These are phyloP conservation scores for Sonneratia caseolaris DNA, from an alignment of 345 rosid species.

Conservation along the genomic window DNA sequence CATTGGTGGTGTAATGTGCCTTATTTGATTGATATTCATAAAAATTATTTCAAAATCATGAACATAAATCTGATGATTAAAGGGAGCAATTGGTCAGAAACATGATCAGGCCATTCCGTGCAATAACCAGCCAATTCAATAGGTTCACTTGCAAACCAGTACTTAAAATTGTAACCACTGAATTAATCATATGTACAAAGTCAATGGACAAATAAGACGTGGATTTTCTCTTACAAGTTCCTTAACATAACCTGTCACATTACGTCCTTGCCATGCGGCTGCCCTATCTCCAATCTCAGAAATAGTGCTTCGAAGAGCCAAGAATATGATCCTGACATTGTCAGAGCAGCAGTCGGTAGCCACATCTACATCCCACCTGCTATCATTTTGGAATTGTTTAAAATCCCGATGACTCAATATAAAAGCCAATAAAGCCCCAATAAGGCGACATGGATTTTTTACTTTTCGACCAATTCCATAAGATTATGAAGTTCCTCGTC, in stretches of 20 bases:
- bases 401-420: neutral
- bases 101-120: neutral
- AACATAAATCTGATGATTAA: neutral
- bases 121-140: neutral
- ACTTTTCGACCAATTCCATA: conserved; percentile 57
- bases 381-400: neutral
- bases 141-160: neutral
- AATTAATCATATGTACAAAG: no score
- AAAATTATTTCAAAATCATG: no score
- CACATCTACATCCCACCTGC: conserved; percentile 59
- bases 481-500: conserved; percentile 62
- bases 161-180: neutral
- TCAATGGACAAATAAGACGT: neutral
- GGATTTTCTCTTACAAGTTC: conserved; percentile 36
- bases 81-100: neutral
- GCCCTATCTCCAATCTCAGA: conserved; percentile 65
- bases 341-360: conserved; percentile 51
- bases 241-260: conserved; percentile 36
- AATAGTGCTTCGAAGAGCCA: conserved; percentile 55
- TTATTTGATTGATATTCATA: no score
- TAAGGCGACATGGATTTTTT: conserved; percentile 7
- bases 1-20: neutral
- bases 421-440: neutral
- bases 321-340: conserved; percentile 67
- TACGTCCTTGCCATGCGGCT: conserved; percentile 50